These are phyloP conservation scores for Pelargonium myrrhifolium DNA, from an alignment of 441 rosid species.

Conservation along the genomic window DNA sequence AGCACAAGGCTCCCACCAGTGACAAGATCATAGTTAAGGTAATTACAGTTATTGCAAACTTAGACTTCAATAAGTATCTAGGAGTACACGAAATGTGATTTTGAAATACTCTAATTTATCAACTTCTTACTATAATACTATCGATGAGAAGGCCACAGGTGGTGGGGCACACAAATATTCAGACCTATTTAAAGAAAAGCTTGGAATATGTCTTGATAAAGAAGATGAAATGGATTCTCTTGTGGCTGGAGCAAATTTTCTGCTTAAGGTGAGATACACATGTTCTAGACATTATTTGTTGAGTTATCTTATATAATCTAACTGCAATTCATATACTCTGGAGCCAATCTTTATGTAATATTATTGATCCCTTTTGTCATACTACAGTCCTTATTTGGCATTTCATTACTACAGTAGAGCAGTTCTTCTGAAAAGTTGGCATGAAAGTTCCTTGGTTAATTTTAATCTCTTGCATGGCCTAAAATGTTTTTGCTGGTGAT, in stretches of 20 bases:
- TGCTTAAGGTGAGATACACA: constrained; percentile 60
- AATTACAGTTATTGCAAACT: constrained; percentile 20
- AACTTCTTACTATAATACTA: constrained; percentile 23
- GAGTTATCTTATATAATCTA: background rate
- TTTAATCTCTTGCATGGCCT: constrained; percentile 1
- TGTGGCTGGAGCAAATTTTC: constrained; percentile 94
- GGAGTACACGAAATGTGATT: background rate
- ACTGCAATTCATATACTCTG: background rate
- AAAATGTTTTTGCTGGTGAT: background rate
- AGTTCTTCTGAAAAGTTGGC: background rate
- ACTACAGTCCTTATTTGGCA: too few relatives aligned
- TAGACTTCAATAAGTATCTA: constrained; percentile 13
- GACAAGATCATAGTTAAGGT: constrained; percentile 58
- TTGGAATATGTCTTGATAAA: constrained; percentile 87
- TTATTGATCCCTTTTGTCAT: too few relatives aligned
- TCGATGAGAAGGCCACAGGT: constrained; percentile 79
- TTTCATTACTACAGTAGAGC: background rate
- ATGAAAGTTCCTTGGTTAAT: background rate
- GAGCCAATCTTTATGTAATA: background rate
- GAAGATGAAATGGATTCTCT: constrained; percentile 99
- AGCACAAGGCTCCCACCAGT: constrained; percentile 24
- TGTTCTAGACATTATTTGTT: background rate
- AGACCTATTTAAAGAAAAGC: constrained; percentile 87
- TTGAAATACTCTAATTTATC: background rate
- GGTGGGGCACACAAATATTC: constrained; percentile 95